Evolutionary conservation across 2,329 filamentous ascomycete genomes (phyloP), one percentile per base, ranked within the genome.

Genomic region (Bimuria novae-zelandiae): DNA sequence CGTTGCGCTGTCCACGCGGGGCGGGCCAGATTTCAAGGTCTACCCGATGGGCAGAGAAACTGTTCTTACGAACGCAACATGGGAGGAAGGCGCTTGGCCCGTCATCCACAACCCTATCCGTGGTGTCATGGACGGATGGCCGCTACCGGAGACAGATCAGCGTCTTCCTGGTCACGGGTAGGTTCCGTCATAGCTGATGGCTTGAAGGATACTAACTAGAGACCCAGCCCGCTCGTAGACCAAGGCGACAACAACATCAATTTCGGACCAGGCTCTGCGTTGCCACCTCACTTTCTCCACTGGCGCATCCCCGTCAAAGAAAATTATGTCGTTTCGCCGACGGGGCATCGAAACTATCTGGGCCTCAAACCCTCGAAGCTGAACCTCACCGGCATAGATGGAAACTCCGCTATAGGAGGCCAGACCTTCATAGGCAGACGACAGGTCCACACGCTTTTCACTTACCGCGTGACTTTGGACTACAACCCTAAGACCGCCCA

Each of bases 401-500:
- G 77, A 0, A 77, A 79, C 55, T 76, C 76, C 55, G 77, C 77
- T 0, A 71, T 75, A 4, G 63, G 57, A 1, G 76, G 77, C 0
- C 77, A 80, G 57, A 77, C 80, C 0, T 84, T 85, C 53, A 69
- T 85, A 11, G 77, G 77, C 0, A 72, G 80, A 3, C 71, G 81
- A 7, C 82, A 85, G 62, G 78, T 79, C 7, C 76, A 84, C 54
- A 81, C 82, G 0, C 67, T 83, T 0, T 85, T 85, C 64, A 77
- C 71, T 0, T 85, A 76, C 62, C 75, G 70, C 40, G 75, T 81
- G 3, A 73, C 80, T 50, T 45, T 84, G 0, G 67, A 73, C 7
- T 84, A 79, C 58, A 50, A 61, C 0, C 77, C 81, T 0, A 64
- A 64, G 0, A 53, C 53, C 0, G 40, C 63, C 0, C 75, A 76